Percentiles rank a stretch among this genome's conserved stretches.
Conservation (phyloP, 208 protist species). For the Crithidia bombi region DNA sequence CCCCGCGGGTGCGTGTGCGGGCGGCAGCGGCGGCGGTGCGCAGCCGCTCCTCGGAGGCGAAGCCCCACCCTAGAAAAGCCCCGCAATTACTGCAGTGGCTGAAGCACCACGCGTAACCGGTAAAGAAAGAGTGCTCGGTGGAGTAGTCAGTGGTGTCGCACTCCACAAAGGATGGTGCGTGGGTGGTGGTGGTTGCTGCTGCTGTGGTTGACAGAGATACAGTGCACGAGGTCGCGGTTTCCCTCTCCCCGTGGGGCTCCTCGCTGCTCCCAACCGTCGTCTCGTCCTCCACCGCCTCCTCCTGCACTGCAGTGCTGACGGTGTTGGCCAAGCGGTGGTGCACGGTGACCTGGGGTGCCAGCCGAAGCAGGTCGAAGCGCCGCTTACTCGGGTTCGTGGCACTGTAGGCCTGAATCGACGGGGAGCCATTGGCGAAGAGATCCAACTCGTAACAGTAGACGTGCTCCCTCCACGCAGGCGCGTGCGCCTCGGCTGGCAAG, state of each 20-base stretch:
- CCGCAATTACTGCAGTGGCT: conserved; percentile 58
- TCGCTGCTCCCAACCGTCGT: too few relatives aligned
- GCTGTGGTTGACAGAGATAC: too few relatives aligned
- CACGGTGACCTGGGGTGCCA: conserved; percentile 32
- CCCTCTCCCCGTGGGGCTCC: too few relatives aligned
- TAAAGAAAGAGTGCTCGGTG: conserved; percentile 79
- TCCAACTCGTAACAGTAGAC: conserved; percentile 84
- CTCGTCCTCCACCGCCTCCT: neutral
- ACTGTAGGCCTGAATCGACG: conserved; percentile 74
- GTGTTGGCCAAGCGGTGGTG: neutral
- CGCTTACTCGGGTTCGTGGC: conserved; percentile 69
- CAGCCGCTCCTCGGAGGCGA: conserved; percentile 35
- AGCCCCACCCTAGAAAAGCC: conserved; percentile 83
- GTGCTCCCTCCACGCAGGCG: conserved; percentile 47
- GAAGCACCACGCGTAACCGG: conserved; percentile 77
- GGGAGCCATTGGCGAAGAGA: conserved; percentile 49
- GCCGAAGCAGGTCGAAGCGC: conserved; percentile 80
- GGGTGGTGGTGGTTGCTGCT: neutral
- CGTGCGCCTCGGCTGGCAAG: conserved; percentile 35
- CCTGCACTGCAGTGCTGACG: neutral
- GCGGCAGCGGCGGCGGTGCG: neutral
- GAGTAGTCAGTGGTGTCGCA: conserved; percentile 46
- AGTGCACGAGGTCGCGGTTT: too few relatives aligned
- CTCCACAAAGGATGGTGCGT: conserved; percentile 27
- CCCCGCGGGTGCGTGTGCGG: neutral